Evolutionary conservation across 1,139 yeast species (phyloP).

Genomic region (Saccharomycopsis hybrid): DNA sequence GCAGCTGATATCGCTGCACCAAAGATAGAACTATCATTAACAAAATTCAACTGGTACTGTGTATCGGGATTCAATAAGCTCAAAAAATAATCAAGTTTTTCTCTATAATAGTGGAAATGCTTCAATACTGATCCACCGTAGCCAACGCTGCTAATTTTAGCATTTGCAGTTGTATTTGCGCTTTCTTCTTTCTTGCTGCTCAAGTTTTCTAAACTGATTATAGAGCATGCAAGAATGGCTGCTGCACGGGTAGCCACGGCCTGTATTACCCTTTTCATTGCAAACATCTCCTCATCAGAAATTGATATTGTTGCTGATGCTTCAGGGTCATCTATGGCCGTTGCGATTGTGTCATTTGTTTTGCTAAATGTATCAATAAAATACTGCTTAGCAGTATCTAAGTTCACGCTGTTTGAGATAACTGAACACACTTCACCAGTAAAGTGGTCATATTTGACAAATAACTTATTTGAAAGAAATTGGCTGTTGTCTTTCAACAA

Average conservation of each 20-base stretch:
- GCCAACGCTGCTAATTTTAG: constrained; percentile 20
- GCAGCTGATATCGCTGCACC: constrained; percentile 28
- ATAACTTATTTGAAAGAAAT: neutral
- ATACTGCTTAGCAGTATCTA: neutral
- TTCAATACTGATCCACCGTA: constrained; percentile 28
- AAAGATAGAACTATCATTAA: constrained; percentile 26
- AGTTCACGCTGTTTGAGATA: constrained; percentile 17
- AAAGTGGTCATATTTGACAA: constrained; percentile 20
- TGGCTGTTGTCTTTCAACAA: neutral
- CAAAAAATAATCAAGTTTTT: constrained; percentile 20
- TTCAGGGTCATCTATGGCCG: neutral
- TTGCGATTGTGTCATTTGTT: neutral
- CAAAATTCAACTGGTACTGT: constrained; percentile 20
- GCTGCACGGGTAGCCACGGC: constrained; percentile 27
- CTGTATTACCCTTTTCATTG: constrained; percentile 22
- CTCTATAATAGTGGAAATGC: constrained; percentile 24
- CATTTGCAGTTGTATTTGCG: neutral
- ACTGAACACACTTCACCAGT: constrained; percentile 25
- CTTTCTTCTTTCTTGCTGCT: neutral
- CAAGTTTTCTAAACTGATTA: constrained; percentile 19
- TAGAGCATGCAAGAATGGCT: constrained; percentile 24
- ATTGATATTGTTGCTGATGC: constrained; percentile 4
- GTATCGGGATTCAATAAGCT: constrained; percentile 9
- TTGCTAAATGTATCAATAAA: neutral
- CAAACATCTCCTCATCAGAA: constrained; percentile 18